Conservation (phyloP, 2,329 filamentous ascomycete species). For the Claviceps sp. region DNA sequence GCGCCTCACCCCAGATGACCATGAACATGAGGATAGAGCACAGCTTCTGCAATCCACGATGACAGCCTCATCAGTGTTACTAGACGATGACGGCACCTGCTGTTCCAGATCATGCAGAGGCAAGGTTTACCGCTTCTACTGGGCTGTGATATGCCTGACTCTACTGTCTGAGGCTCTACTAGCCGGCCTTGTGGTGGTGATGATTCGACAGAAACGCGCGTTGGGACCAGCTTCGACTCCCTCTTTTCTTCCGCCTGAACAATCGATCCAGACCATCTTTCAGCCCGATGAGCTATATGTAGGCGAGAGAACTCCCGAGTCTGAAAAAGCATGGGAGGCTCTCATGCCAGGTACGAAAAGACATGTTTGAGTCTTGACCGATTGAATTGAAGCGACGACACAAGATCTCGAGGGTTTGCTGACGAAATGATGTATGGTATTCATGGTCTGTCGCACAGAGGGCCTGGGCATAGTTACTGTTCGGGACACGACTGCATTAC, state of each 20-base stretch:
- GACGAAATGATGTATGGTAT: neutral
- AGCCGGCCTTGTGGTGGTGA: neutral
- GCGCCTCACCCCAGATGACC: neutral
- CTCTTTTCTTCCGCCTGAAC: neutral
- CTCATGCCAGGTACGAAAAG: neutral
- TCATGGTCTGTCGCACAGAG: neutral
- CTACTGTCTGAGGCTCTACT: neutral
- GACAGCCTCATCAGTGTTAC: neutral
- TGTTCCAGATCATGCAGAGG: neutral
- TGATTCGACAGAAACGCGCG: neutral
- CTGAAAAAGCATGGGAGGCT: neutral
- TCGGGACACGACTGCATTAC: neutral
- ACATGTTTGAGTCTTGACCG: neutral
- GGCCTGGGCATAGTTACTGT: neutral
- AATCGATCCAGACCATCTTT: neutral
- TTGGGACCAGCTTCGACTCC: neutral
- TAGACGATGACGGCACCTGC: neutral
- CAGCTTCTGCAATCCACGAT: neutral
- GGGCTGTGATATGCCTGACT: neutral
- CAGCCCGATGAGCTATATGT: neutral
- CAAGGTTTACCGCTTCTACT: neutral
- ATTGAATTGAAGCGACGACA: neutral
- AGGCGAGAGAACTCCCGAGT: neutral
- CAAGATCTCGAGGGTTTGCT: neutral
- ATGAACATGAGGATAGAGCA: neutral